These are phyloP conservation scores for Komagataella mondaviorum DNA, from an alignment of 805 yeast species.

Conservation along the genomic window DNA sequence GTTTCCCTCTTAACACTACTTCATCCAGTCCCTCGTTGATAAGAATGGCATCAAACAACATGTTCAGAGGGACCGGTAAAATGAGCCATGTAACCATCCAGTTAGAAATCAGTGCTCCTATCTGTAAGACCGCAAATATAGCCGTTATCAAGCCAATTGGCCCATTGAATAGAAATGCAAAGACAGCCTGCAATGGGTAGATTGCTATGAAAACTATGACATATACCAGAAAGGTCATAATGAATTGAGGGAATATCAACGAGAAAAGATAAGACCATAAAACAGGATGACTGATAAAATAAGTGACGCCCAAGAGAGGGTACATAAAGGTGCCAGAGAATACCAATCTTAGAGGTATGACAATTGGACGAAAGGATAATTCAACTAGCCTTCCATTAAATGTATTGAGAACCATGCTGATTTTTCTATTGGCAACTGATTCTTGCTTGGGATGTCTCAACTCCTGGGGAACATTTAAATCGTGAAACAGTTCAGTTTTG, in stretches of 20 bases:
- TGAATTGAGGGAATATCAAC: constrained; percentile 11
- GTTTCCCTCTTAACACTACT: not conserved
- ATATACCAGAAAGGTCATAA: constrained; percentile 9
- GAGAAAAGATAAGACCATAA: constrained; percentile 13
- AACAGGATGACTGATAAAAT: constrained; percentile 9
- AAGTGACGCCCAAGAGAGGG: constrained; percentile 11
- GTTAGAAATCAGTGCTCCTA: constrained; percentile 15
- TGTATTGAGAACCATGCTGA: not conserved
- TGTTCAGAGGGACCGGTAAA: constrained; percentile 15
- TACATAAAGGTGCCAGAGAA: not conserved
- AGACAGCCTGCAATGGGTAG: constrained; percentile 1
- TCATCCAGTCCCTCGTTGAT: constrained; percentile 8
- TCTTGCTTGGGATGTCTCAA: not conserved
- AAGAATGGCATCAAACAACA: constrained; percentile 18
- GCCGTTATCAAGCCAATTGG: constrained; percentile 10
- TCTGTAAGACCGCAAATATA: constrained; percentile 15
- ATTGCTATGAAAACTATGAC: constrained; percentile 1
- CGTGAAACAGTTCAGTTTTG: not conserved
- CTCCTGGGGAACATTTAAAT: not conserved
- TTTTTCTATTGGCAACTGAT: not conserved
- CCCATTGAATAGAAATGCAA: constrained; percentile 7
- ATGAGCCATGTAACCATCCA: constrained; percentile 15
- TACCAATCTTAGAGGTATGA: not conserved
- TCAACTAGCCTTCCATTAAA: not conserved
- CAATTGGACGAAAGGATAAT: not conserved